These are phyloP conservation scores for Steccherinum ochraceum DNA, from an alignment of 768 basidiomycete genomes.

Conservation along the genomic window DNA sequence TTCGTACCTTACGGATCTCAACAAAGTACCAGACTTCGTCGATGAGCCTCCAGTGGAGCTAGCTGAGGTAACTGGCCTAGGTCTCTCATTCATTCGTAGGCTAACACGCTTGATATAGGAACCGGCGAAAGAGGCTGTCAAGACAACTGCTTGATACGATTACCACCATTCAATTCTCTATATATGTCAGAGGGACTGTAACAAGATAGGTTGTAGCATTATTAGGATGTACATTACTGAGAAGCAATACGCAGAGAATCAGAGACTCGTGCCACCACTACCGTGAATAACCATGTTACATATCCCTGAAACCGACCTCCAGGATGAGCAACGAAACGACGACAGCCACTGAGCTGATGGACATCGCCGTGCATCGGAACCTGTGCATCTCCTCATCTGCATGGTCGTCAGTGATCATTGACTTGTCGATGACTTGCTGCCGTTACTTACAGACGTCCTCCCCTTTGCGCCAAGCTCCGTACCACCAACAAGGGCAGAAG, in stretches of 20 bases:
- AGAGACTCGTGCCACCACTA: neutral
- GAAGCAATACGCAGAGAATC: conserved; percentile 1
- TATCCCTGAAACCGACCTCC: conserved; percentile 11
- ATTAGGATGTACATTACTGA: conserved; percentile 8
- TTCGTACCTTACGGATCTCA: conserved; percentile 82
- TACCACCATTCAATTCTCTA: neutral
- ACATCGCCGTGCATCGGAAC: conserved; percentile 13
- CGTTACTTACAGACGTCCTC: conserved; percentile 15
- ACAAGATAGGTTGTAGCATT: conserved; percentile 9
- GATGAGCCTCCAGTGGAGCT: conserved; percentile 79
- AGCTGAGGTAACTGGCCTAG: conserved; percentile 54
- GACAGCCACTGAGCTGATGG: conserved; percentile 12
- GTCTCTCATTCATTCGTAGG: neutral
- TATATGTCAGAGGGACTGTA: no score
- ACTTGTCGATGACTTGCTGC: neutral
- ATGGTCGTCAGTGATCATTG: neutral
- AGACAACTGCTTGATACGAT: conserved; percentile 20
- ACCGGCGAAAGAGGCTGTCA: conserved; percentile 24
- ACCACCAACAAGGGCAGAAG: conserved; percentile 14
- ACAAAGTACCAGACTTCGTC: conserved; percentile 87
- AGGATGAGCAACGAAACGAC: conserved; percentile 11
- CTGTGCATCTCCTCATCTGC: conserved; percentile 16
- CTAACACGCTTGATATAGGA: conserved; percentile 6
- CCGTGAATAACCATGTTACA: conserved; percentile 1
- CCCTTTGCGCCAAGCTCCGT: conserved; percentile 9